Conservation (phyloP, 2,329 filamentous ascomycete species). For the Ophiobolus disseminans region DNA sequence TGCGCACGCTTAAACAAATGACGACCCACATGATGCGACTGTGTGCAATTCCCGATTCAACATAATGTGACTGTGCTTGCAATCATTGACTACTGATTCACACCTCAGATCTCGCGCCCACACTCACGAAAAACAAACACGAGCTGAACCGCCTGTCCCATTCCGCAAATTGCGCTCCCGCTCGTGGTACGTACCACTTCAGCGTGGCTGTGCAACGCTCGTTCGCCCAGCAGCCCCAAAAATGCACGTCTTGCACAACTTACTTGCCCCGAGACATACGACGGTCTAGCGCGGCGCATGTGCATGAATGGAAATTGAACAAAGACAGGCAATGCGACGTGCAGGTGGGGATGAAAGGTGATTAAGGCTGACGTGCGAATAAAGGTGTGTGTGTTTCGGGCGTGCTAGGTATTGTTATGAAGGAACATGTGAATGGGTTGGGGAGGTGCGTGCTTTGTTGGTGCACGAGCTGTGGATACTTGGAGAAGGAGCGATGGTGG, state of each 20-base stretch:
- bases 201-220: slow-evolving; percentile 1
- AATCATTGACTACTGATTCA: not conserved
- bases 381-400: not conserved
- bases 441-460: not conserved
- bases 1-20: no score
- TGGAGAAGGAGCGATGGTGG: no score
- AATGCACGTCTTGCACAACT: not conserved
- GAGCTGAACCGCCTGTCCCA: not conserved
- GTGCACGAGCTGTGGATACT: no score
- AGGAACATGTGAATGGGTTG: not conserved
- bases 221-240: not conserved
- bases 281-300: not conserved
- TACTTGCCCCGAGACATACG: not conserved
- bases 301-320: not conserved
- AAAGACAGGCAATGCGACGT: not conserved
- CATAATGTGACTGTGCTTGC: no score
- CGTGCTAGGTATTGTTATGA: not conserved
- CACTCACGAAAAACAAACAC: no score
- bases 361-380: not conserved
- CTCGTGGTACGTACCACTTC: not conserved
- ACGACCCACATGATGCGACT: no score
- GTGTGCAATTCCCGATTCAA: no score
- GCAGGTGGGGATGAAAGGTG: not conserved
- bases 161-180: not conserved
- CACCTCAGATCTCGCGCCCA: no score